Evolutionary conservation across 768 basidiomycete genomes (phyloP).

Genomic region (Pleurotus pulmonarius): DNA sequence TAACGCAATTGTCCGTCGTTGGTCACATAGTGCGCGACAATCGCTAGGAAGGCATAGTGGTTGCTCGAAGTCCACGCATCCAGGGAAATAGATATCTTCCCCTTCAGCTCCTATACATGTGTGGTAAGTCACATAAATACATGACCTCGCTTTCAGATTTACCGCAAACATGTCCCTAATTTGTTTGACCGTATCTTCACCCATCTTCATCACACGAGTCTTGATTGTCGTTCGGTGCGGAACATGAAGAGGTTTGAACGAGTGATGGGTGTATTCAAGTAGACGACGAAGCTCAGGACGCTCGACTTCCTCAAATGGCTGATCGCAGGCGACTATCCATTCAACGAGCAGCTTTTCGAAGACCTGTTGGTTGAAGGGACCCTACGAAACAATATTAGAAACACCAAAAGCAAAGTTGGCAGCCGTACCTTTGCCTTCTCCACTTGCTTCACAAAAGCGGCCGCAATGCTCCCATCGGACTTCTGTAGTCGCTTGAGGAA

Average conservation of each 20-base stretch:
- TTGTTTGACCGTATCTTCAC: conserved; percentile 11
- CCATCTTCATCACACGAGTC: conserved; percentile 11
- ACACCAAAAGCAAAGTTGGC: too few relatives aligned
- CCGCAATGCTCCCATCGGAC: not conserved
- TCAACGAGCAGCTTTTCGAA: conserved; percentile 15
- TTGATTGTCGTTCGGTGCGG: conserved; percentile 6
- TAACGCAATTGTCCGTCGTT: conserved; percentile 20
- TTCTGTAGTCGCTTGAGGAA: not conserved
- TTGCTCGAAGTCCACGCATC: conserved; percentile 28
- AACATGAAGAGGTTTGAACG: conserved; percentile 7
- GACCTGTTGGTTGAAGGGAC: conserved; percentile 12
- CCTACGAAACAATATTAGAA: conserved; percentile 3
- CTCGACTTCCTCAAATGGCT: conserved; percentile 18
- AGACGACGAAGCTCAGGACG: conserved; percentile 15
- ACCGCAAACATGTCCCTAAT: conserved; percentile 16
- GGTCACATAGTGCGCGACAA: conserved; percentile 24
- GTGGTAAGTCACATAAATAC: not conserved
- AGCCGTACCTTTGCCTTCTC: not conserved
- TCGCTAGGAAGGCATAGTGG: conserved; percentile 23
- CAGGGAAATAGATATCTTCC: conserved; percentile 19
- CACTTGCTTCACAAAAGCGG: not conserved
- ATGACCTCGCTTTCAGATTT: not conserved
- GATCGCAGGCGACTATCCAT: conserved; percentile 15
- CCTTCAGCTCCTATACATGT: conserved; percentile 8
- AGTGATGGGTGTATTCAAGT: conserved; percentile 13